Evolutionary conservation across 2,329 filamentous ascomycete species (phyloP), one percentile per base, ranked within the genome.

Genomic region (Ophiostoma sp.): DNA sequence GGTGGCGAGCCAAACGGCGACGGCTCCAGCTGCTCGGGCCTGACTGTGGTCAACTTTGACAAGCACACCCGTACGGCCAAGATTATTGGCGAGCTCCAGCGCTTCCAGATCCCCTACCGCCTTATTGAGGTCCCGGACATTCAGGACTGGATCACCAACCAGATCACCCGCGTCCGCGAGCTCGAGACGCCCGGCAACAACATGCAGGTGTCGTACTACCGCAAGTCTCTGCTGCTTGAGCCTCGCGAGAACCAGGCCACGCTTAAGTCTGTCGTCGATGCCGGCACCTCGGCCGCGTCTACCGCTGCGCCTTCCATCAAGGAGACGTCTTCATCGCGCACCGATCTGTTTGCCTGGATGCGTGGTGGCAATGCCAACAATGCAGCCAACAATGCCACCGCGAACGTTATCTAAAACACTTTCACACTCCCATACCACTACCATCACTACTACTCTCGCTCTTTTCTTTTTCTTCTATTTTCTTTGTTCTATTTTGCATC

Each of bases 21-120:
- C 7, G 85, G 86, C 28, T 50, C 45, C 4, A 33, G 25, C 17
- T 89, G 92, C n/a, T 87, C 90, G 39, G 88, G 90, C 33, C 87
- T 93, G 78, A 90, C 90, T 0, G 93, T 98, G 42, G 94, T 99
- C 86, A 99, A 99, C 83, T 98, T 98, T 78, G 95, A 98, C 85
- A 98, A 98, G 84, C 94, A 98, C 81, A 92, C 91, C 78, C 93
- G 94, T 77, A 98, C 95, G 2, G 95, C 95, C 63, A 96, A 95
- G 82, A 97, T 98, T 79, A 97, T 99, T 78, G 93, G 93, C 76
- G 95, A 98, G 78, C 88, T 99, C 8, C 96, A 99, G 81, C 91
- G 95, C 22, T 98, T 98, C 84, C 96, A 99, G 82, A 93, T 97
- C 25, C 94, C 95, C 0, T 98, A 98, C 81, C 89, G 92, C 7